Evolutionary conservation across 495 filamentous ascomycete species (phyloP).

Genomic region (Neurospora tetraspora): DNA sequence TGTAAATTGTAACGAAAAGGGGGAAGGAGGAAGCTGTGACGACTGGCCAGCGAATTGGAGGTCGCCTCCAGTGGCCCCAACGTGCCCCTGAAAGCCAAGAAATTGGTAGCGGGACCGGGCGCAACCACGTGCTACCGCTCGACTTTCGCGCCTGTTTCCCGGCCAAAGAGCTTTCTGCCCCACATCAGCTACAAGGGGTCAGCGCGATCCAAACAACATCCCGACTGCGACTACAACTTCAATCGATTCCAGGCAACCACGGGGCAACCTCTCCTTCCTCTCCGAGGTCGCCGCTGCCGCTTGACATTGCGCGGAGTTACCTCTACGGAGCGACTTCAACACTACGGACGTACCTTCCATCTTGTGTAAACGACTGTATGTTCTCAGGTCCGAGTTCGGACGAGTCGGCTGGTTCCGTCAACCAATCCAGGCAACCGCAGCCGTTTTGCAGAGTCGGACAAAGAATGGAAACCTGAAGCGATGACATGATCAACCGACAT

Average conservation of each 20-base stretch:
- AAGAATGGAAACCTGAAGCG: background rate
- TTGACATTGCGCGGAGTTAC: background rate
- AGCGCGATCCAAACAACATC: background rate
- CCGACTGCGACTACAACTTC: no score
- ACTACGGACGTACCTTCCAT: background rate
- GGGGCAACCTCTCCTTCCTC: background rate
- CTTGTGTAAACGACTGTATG: background rate
- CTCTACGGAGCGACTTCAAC: background rate
- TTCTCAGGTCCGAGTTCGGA: background rate
- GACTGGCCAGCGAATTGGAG: background rate
- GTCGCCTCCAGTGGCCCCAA: background rate
- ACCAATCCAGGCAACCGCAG: background rate
- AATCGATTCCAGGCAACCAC: background rate
- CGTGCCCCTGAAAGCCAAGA: background rate
- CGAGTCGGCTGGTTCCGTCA: background rate
- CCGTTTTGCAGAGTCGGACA: background rate
- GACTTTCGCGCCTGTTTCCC: background rate
- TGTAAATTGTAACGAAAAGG: slow-evolving; percentile 1
- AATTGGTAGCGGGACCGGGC: background rate
- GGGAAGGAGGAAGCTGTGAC: background rate
- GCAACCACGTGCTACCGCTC: background rate
- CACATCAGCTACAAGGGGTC: background rate
- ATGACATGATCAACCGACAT: no score
- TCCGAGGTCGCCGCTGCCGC: background rate
- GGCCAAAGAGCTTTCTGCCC: background rate